phyloP scores from a whole-genome alignment of 495 filamentous ascomycete species.

The Tuber calosporum region DNA sequence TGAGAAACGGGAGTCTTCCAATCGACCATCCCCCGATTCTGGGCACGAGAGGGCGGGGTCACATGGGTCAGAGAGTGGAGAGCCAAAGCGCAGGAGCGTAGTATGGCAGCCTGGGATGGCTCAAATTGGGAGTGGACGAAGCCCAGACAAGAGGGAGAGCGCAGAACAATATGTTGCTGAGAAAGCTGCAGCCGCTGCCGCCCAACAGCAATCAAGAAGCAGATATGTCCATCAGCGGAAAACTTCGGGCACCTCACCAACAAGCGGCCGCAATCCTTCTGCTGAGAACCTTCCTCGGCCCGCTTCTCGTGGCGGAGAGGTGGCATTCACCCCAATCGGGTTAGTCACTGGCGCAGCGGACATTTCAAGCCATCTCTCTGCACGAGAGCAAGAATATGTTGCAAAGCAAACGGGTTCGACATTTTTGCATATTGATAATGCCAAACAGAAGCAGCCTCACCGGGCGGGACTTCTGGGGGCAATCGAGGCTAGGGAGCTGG shows the following conservation, averaged over 20 bases:
- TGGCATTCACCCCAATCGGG: constrained; percentile 36
- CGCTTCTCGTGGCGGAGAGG: constrained; percentile 47
- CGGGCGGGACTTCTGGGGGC: constrained; percentile 63
- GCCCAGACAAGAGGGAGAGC: constrained; percentile 46
- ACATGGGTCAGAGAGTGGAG: constrained; percentile 39
- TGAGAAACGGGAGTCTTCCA: constrained; percentile 25
- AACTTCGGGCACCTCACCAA: constrained; percentile 48
- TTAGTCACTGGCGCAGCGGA: constrained; percentile 45
- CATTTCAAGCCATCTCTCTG: constrained; percentile 64
- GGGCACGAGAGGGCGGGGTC: constrained; percentile 47
- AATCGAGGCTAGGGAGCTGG: constrained; percentile 67
- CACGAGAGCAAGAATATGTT: constrained; percentile 89
- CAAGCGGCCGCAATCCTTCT: constrained; percentile 31
- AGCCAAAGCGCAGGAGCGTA: constrained; percentile 54
- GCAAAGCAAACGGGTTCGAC: constrained; percentile 79
- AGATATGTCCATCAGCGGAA: constrained; percentile 55
- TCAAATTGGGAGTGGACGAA: constrained; percentile 45
- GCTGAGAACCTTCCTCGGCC: constrained; percentile 46
- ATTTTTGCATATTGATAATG: constrained; percentile 60
- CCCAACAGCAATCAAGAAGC: constrained; percentile 45
- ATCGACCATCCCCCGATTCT: constrained; percentile 37
- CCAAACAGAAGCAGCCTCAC: constrained; percentile 49
- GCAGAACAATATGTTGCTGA: constrained; percentile 86
- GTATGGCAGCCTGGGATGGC: constrained; percentile 72
- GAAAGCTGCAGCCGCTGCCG: constrained; percentile 53